Conservation (phyloP, 2,329 filamentous ascomycete genomes). For the Claviceps cyperi region DNA sequence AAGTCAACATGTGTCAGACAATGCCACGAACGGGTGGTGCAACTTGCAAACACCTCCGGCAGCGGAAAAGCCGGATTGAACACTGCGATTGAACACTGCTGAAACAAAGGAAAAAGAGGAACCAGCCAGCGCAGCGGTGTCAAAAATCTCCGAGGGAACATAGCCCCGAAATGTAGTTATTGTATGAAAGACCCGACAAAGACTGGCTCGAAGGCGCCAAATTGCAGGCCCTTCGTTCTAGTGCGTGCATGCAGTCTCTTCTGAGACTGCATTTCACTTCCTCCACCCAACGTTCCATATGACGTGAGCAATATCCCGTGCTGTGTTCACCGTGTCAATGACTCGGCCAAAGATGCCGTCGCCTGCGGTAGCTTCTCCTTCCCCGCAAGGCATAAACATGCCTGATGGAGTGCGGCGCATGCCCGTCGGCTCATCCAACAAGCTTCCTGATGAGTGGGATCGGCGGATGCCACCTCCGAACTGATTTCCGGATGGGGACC, state of each 20-base stretch:
- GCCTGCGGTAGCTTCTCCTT: slow-evolving; percentile 47
- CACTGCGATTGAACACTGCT: background rate
- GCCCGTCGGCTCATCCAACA: slow-evolving; percentile 39
- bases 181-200: too few species aligned
- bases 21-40: background rate
- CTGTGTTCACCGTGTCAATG: slow-evolving; percentile 65
- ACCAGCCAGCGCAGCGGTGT: background rate
- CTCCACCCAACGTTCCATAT: slow-evolving; percentile 59
- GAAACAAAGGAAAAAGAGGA: background rate
- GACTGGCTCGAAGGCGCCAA: too few species aligned
- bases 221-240: too few species aligned
- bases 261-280: slow-evolving; percentile 23
- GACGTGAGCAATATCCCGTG: slow-evolving; percentile 55
- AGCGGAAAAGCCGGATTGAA: background rate
- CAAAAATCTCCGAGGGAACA: background rate
- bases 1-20: background rate
- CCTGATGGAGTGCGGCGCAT: slow-evolving; percentile 71
- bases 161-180: too few species aligned
- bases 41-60: background rate
- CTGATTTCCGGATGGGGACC: slow-evolving; percentile 14
- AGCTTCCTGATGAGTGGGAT: slow-evolving; percentile 32
- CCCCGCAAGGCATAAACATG: slow-evolving; percentile 83
- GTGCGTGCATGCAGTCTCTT: too few species aligned
- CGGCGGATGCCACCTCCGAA: slow-evolving; percentile 24
- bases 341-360: slow-evolving; percentile 62